Base-by-base conservation (phyloP, 768 basidiomycete species). In the Candolleomyces efflorescens region DNA sequence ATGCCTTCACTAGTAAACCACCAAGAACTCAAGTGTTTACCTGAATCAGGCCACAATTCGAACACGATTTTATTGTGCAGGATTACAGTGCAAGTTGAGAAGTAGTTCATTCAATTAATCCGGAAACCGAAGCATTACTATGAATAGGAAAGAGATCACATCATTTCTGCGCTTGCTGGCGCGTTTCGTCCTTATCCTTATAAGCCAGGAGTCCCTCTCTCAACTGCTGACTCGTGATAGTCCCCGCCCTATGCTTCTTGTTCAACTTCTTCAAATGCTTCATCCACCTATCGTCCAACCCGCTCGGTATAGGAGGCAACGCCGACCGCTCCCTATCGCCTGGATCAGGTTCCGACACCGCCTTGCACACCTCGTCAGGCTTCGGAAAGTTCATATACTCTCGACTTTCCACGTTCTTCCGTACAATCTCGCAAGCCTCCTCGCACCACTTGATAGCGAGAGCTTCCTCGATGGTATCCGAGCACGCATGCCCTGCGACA, bases 261-360 rank as follows among this genome's bases (percentile, higher is more conserved):
- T 63, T 65, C 65, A 67, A 70, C 48, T 65, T 69, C 45, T 58
- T 65, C 54, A 71, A 49, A 49, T 67, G 69, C 44, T 68, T 66
- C 45, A 43, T 54, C 62, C 62, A 67, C 6, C 51, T 63, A 41
- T 65, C 56, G 17, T 63, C 63, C 13, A 62, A 60, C 5, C 62
- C 60, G 5, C 2, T 38, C 53, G 4, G 53, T 23, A 32, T 37
- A 4, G 32, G 32, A 5, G 11, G 7, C 32, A 32, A 32, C 32
- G 32, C 32, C 32, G 32, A 32, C 32, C 11, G 32, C 32, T 56
- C 55, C 56, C 60, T n/a, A 54, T 71, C 69, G 26, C 62, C 67
- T 1, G 69, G 69, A 53, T 72, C 70, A n/a, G n/a, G n/a, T 4
- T 39, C 26, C 26, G 69, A 65, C 5, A 71, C 63, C 17, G 18